Base-by-base conservation (phyloP, 176 grass and related monocot species). In the Oryza longistaminata region DNA sequence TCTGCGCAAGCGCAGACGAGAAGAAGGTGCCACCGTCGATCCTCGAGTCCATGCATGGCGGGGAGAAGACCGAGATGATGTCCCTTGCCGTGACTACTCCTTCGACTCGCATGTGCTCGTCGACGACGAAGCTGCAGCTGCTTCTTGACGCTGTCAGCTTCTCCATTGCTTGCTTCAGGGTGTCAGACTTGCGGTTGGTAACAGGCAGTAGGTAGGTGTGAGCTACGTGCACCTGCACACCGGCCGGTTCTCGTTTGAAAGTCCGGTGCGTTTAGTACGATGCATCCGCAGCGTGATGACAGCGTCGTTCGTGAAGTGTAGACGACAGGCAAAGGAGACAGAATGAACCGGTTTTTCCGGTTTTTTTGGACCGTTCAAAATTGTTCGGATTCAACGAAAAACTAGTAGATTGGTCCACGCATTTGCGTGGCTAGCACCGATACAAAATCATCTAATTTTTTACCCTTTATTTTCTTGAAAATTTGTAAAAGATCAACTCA, bases 31-130 rank as follows among this genome's bases (percentile, higher is more conserved):
- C 84, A 9, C 89, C 92, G 10, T 91, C 77, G 7, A 94, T 87
- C 71, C 84, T 89, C 13, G 87, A 89, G 88, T 91, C 89, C 92
- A 91, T 94, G 76, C 89, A 91, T 5, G 84, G 89, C 0, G 89
- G 89, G 70, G 89, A 91, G 81, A 94, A 94, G 12, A 86, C 71
- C 26, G 87, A 91, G 84, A 94, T 86, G 78, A 91, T 22, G 25
- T 89, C 89, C 80, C 86, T 89, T 33, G 78, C 40, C n/a, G 80
- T 86, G 43, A 89, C 70, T 9, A 83, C 66, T 45, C 92, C 80
- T 83, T 87, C 71, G 1, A 91, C 55, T 7, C 65, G 83, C 45
- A 71, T 67, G 1, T 66, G 42, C 25, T 84, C 79, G 55, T 81
- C 68, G 7, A 89, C 68, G 64, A 93, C 37, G 79, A 90, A 90